Conservation (phyloP, 1,284 basidiomycete species). For the Boletellus deceptivus region DNA sequence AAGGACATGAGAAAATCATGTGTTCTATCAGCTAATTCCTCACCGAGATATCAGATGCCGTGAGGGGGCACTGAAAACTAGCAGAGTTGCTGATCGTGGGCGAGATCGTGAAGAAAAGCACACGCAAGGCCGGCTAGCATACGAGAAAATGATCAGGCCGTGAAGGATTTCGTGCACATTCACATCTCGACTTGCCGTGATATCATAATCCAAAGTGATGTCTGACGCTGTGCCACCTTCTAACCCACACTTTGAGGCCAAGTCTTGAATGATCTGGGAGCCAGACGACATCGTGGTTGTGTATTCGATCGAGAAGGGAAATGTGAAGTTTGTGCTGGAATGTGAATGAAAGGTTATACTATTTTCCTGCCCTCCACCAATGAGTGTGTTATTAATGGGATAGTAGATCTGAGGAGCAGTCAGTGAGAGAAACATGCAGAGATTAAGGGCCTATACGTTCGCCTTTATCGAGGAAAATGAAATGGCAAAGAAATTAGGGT, state of each 20-base stretch:
- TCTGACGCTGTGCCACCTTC: constrained; percentile 44
- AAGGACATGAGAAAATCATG: constrained; percentile 9
- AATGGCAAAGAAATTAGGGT: constrained; percentile 85
- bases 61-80: constrained; percentile 68
- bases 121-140: constrained; percentile 56
- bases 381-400: constrained; percentile 61
- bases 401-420: constrained; percentile 59
- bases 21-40: background rate
- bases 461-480: constrained; percentile 70
- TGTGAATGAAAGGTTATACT: constrained; percentile 67
- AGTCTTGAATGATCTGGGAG: constrained; percentile 59
- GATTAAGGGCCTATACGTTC: constrained; percentile 39
- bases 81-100: constrained; percentile 68
- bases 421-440: constrained; percentile 3
- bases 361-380: constrained; percentile 64
- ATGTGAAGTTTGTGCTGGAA: constrained; percentile 70
- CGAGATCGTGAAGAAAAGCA: constrained; percentile 66
- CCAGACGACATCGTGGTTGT: constrained; percentile 59
- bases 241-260: constrained; percentile 69
- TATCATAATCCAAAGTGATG: constrained; percentile 68
- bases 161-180: background rate
- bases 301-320: constrained; percentile 81
- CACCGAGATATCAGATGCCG: constrained; percentile 30
- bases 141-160: constrained; percentile 12
- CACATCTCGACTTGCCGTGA: constrained; percentile 46